Evolutionary conservation across 208 protist genomes (phyloP).

Genomic region (Porcisia hertigi): DNA sequence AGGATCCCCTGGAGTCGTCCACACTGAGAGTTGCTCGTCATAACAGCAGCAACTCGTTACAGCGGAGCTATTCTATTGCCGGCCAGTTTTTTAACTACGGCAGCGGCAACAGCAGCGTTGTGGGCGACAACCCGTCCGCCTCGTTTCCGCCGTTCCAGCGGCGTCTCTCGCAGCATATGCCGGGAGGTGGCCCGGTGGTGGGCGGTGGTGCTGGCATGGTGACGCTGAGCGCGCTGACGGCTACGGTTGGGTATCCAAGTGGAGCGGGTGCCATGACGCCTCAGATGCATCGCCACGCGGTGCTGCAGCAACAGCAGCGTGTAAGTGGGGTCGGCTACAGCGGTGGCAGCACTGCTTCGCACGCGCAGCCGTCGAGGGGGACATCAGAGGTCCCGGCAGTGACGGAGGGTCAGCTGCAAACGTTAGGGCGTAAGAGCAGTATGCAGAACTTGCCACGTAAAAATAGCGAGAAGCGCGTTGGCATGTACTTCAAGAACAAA

Average conservation of each 20-base stretch:
- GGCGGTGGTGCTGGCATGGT: conserved; percentile 3
- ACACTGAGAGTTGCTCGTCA: conserved; percentile 15
- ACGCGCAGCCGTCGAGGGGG: conserved; percentile 20
- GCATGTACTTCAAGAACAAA: conserved; percentile 88
- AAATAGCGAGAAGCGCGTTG: conserved; percentile 65
- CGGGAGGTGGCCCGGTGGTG: neutral
- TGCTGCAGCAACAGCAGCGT: conserved; percentile 20
- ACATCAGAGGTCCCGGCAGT: conserved; percentile 31
- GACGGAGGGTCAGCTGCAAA: conserved; percentile 37
- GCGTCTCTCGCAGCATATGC: conserved; percentile 2
- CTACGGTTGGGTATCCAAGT: neutral
- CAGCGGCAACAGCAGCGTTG: neutral
- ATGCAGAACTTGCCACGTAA: conserved; percentile 44
- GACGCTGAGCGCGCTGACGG: conserved; percentile 6
- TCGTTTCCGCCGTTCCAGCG: neutral
- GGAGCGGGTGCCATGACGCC: neutral
- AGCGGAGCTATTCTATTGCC: conserved; percentile 45
- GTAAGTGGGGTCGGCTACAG: neutral
- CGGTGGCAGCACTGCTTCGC: conserved; percentile 1
- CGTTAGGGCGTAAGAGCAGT: conserved; percentile 48
- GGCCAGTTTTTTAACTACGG: conserved; percentile 42
- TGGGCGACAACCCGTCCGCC: neutral
- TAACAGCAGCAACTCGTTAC: conserved; percentile 33
- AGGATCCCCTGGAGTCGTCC: neutral
- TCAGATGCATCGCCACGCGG: conserved; percentile 17